These are phyloP conservation scores for Colletotrichum horii DNA, from an alignment of 2,329 filamentous ascomycete genomes.

Conservation along the genomic window DNA sequence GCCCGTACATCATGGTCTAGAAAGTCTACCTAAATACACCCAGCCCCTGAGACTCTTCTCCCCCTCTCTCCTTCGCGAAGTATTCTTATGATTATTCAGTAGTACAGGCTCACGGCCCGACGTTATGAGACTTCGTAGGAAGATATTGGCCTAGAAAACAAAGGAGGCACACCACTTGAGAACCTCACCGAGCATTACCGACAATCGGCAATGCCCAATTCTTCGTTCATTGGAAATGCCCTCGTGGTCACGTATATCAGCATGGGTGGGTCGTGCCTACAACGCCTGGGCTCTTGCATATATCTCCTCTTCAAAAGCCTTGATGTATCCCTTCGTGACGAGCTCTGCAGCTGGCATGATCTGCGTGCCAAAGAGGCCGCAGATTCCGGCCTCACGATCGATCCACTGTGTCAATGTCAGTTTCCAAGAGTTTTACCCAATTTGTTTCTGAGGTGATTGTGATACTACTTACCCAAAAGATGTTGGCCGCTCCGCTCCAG, in stretches of 20 bases:
- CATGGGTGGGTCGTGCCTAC: neutral
- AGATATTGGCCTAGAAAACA: neutral
- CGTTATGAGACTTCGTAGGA: neutral
- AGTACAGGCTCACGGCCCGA: neutral
- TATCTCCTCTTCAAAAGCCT: conserved; percentile 40
- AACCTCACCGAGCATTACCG: neutral
- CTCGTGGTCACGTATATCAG: neutral
- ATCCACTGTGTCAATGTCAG: conserved; percentile 26
- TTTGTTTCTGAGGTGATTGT: neutral
- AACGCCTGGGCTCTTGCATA: conserved; percentile 32
- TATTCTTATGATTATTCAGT: neutral
- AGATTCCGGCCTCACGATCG: conserved; percentile 40
- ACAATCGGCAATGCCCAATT: neutral
- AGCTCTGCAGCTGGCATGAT: conserved; percentile 43
- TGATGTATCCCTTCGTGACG: conserved; percentile 35
- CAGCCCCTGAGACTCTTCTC: neutral
- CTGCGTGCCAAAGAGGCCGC: conserved; percentile 45
- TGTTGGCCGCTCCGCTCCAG: conserved; percentile 51
- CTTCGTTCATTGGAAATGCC: neutral
- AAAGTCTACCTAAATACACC: neutral
- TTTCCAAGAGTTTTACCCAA: neutral
- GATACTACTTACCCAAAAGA: conserved; percentile 45
- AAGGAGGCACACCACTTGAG: too few species aligned
- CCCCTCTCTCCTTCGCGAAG: neutral
- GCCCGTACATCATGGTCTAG: neutral